phyloP scores from a whole-genome alignment of 1,284 basidiomycete genomes.

The Takashimella tepidaria region DNA sequence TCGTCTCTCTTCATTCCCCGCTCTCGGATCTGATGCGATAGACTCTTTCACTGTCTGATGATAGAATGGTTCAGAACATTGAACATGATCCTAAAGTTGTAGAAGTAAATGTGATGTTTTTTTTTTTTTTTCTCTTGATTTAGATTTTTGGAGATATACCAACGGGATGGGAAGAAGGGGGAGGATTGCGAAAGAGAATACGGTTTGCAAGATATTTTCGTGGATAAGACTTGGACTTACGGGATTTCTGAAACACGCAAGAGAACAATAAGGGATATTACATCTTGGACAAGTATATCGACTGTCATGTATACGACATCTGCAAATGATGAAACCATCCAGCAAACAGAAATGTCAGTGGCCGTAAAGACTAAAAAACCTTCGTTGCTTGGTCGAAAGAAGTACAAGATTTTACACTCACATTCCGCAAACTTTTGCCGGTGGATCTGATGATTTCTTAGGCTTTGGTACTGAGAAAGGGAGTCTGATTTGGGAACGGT shows the following conservation, averaged over 20 bases:
- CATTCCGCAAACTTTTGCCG: conserved; percentile 36
- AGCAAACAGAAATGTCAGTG: no score
- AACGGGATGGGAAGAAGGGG: no score
- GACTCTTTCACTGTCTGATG: conserved; percentile 32
- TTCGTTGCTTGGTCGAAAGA: neutral
- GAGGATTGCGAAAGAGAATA: no score
- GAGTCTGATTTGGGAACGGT: conserved; percentile 37
- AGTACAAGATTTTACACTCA: no score
- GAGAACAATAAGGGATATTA: conserved; percentile 45
- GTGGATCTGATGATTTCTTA: conserved; percentile 18
- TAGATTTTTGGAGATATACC: no score
- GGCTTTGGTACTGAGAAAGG: conserved; percentile 41
- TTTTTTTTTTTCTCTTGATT: no score
- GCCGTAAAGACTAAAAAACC: neutral
- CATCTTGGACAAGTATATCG: conserved; percentile 47
- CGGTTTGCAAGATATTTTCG: no score
- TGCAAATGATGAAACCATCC: no score
- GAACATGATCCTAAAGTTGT: conserved; percentile 32
- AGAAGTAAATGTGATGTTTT: neutral
- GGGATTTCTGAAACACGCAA: conserved; percentile 41
- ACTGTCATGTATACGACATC: conserved; percentile 40
- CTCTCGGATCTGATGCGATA: conserved; percentile 34
- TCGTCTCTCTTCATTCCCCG: conserved; percentile 37
- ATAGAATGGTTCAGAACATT: conserved; percentile 49
- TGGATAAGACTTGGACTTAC: no score